Base-by-base conservation (phyloP, 2,329 filamentous ascomycete genomes). In the Paramyrothecium roridum region DNA sequence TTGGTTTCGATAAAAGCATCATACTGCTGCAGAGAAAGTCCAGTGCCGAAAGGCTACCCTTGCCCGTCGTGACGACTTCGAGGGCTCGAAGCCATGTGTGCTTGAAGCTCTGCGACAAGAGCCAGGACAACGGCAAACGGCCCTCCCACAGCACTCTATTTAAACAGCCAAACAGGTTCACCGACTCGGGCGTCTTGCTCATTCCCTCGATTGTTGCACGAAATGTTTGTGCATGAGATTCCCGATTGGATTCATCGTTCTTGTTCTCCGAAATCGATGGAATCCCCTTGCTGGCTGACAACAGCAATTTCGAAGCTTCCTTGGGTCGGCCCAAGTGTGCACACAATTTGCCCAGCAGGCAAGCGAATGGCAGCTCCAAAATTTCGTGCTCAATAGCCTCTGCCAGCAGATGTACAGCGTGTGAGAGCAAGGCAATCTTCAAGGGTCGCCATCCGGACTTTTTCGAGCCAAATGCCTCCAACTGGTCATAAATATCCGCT, bases 361-460 rank as follows among this genome's bases (percentile, higher is more conserved):
- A 61, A 23, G 66, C 62, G 50, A 65, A 69, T 8, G 56, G 47
- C 34, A 65, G 55, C 34, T 67, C 63, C 23, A 74, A 63, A 4
- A 73, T 55, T 1, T 66, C 69, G 33, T 72, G 66, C 8, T 56
- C 50, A 7, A 69, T 61, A n/a, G 70, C 67, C 22, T 63, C 57
- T 6, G 63, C 58, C 21, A 74, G 48, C 4, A 71, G 53, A 8
- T 57, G 59, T 11, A 71, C 59, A 10, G 63, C 64, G 50, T 74
- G 72, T 19, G 65, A 64, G 26, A 69, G 67, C 23, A 72, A 59
- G 17, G 72, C 65, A 30, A 70, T 56, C 50, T 65, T 67, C 33
- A 74, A 54, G 6, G 72, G 68, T 20, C 63, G 62, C 71, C 71
- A 74, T n/a, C 70, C 72, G 13, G 54, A 50, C 12, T 52, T 59